phyloP scores from a whole-genome alignment of 129 eudicot genomes.

The Lactuca saligna region DNA sequence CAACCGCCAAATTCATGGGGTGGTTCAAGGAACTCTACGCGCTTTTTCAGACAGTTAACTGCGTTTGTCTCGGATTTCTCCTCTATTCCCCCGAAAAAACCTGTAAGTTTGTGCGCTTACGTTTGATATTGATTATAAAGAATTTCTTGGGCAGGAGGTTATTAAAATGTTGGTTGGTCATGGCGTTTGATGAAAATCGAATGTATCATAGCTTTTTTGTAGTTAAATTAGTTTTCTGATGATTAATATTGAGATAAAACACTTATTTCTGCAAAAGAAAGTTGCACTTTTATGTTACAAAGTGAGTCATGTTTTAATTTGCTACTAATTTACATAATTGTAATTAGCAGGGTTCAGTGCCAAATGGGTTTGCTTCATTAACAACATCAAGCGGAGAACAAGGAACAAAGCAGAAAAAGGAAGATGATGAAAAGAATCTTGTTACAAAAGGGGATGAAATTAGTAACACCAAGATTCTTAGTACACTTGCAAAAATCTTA shows the following conservation, averaged over 20 bases:
- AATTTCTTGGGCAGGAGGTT: not conserved
- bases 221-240: not conserved
- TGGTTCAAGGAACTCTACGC: conserved; percentile 38
- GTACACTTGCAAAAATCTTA: conserved; percentile 68
- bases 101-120: conserved; percentile 32
- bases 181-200: not conserved
- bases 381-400: conserved; percentile 53
- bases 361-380: conserved; percentile 55
- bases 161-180: not conserved
- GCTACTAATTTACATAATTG: conserved; percentile 5
- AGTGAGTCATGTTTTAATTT: too few species aligned
- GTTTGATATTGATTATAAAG: not conserved
- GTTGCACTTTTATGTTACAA: not conserved
- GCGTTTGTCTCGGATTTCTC: conserved; percentile 63
- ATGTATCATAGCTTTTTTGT: not conserved
- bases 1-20: conserved; percentile 33
- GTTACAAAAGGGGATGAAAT: conserved; percentile 52
- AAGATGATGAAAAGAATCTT: conserved; percentile 33
- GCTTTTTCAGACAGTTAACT: conserved; percentile 34
- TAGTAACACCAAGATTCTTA: conserved; percentile 61
- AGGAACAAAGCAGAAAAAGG: conserved; percentile 38
- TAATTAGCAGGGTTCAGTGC: conserved; percentile 45
- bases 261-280: not conserved
- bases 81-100: conserved; percentile 40
- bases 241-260: not conserved